These are phyloP conservation scores for Suillus tomentosus DNA, from an alignment of 768 basidiomycete genomes.

Conservation along the genomic window DNA sequence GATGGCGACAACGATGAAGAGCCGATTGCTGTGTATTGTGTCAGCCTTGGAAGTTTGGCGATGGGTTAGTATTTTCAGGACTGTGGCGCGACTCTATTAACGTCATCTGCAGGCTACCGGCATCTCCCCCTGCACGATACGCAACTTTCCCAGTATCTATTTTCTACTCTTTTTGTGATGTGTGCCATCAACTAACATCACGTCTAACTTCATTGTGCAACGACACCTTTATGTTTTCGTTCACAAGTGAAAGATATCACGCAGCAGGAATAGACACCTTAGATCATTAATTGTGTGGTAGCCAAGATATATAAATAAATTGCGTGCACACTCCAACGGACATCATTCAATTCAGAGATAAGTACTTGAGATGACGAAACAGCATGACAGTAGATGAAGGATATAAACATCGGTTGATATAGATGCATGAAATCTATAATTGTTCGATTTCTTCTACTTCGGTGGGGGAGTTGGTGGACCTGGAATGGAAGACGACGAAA, in stretches of 20 bases:
- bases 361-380: background rate
- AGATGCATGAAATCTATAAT: background rate
- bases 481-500: conserved; percentile 16
- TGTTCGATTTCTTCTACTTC: conserved; percentile 31
- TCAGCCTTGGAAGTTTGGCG: conserved; percentile 68
- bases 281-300: conserved; percentile 2
- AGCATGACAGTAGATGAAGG: background rate
- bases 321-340: background rate
- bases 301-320: conserved; percentile 1
- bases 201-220: background rate
- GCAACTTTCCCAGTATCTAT: conserved; percentile 85
- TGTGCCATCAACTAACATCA: conserved; percentile 42
- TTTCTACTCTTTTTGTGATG: conserved; percentile 89
- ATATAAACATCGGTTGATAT: conserved; percentile 6
- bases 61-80: conserved; percentile 48
- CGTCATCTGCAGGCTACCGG: conserved; percentile 64
- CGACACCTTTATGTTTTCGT: background rate
- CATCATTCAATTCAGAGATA: conserved; percentile 3
- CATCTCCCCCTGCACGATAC: conserved; percentile 89
- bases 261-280: background rate
- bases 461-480: conserved; percentile 50
- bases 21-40: conserved; percentile 74
- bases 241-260: background rate
- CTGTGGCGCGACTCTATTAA: background rate
- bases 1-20: conserved; percentile 61